Evolutionary conservation across 495 filamentous ascomycete genomes (phyloP).

Genomic region (Podospora fimiseda): DNA sequence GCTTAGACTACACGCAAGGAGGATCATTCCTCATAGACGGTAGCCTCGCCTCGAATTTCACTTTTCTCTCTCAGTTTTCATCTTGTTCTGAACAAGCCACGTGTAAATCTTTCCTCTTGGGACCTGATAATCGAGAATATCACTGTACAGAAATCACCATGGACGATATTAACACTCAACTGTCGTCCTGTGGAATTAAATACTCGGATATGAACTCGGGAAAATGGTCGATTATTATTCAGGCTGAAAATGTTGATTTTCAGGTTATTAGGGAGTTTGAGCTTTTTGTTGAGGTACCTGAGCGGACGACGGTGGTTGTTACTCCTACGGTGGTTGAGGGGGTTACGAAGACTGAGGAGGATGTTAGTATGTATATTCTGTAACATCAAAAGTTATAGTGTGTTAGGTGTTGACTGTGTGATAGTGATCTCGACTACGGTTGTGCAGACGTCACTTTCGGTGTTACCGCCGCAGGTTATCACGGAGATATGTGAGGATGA

Average conservation of each 20-base stretch:
- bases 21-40: constrained; percentile 25
- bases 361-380: constrained; percentile 6
- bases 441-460: not conserved
- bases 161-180: constrained; percentile 14
- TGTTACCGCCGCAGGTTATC: not conserved
- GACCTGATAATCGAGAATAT: constrained; percentile 14
- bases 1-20: constrained; percentile 25
- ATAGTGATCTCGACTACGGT: not conserved
- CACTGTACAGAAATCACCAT: constrained; percentile 15
- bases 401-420: no score
- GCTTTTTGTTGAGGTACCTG: constrained; percentile 11
- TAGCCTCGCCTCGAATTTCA: constrained; percentile 9
- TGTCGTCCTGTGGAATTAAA: constrained; percentile 15
- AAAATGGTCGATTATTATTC: constrained; percentile 23
- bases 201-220: constrained; percentile 16
- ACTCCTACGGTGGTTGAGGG: constrained; percentile 24
- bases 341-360: constrained; percentile 9
- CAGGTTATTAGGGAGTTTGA: constrained; percentile 19
- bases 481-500: not conserved
- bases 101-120: constrained; percentile 18
- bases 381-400: no score
- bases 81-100: constrained; percentile 13
- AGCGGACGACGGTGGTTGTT: constrained; percentile 9
- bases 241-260: constrained; percentile 22
- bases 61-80: constrained; percentile 22